Evolutionary conservation across 2,329 filamentous ascomycete genomes (phyloP).

Genomic region (Monosporascus ibericus): DNA sequence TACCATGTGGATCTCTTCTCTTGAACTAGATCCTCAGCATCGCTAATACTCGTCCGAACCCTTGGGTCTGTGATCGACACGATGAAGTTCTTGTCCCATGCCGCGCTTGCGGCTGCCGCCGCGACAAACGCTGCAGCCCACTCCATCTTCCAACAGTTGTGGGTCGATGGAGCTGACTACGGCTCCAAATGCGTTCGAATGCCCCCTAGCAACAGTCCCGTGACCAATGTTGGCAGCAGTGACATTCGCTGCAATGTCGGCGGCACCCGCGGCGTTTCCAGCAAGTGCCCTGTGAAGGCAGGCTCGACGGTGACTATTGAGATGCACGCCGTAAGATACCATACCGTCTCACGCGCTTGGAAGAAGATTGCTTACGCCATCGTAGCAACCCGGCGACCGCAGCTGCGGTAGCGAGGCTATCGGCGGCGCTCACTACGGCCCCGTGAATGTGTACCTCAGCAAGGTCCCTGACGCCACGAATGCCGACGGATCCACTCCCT

Average conservation of each 20-base stretch:
- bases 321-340: constrained; percentile 21
- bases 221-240: constrained; percentile 36
- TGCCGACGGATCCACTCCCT: constrained; percentile 35
- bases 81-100: constrained; percentile 32
- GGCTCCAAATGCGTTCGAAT: constrained; percentile 41
- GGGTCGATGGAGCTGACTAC: constrained; percentile 41
- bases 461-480: constrained; percentile 41
- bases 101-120: constrained; percentile 28
- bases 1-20: constrained; percentile 8
- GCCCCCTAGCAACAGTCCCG: constrained; percentile 44
- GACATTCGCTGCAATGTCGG: constrained; percentile 40
- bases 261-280: constrained; percentile 26
- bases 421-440: constrained; percentile 48
- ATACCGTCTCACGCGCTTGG: neutral
- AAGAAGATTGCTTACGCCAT: neutral
- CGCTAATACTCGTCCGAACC: neutral
- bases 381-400: constrained; percentile 38
- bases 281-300: constrained; percentile 38
- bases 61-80: constrained; percentile 6
- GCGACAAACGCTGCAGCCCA: constrained; percentile 37
- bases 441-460: constrained; percentile 46
- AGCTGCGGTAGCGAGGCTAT: constrained; percentile 42
- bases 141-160: constrained; percentile 47
- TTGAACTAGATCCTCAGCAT: constrained; percentile 5
- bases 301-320: constrained; percentile 25